A percentile compares a stretch with the other conserved stretches of the same genome.
Evolutionary conservation across 106 monocot genomes (phyloP).

Genomic region (Cymbidium sinense): DNA sequence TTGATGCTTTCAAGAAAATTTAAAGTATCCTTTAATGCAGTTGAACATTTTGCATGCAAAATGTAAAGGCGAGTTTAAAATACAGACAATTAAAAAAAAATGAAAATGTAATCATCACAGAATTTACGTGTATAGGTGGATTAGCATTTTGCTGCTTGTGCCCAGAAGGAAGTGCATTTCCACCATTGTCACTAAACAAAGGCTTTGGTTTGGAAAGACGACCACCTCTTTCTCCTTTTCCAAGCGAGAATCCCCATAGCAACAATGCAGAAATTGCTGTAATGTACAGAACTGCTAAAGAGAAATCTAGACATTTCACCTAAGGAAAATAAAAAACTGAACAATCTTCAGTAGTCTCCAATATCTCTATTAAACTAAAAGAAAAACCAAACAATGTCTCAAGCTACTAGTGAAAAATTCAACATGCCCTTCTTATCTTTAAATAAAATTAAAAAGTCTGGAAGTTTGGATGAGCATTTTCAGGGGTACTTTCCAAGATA

Average conservation of each 20-base stretch:
- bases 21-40: neutral
- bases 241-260: conserved; percentile 36
- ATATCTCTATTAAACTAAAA: neutral
- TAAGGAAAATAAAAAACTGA: conserved; percentile 25
- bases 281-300: conserved; percentile 50
- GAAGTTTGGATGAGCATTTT: neutral
- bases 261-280: conserved; percentile 38
- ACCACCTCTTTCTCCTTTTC: conserved; percentile 26
- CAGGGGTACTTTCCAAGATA: neutral
- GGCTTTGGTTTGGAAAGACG: conserved; percentile 30
- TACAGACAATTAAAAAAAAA: neutral
- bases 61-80: neutral
- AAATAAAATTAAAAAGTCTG: neutral
- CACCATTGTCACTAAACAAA: conserved; percentile 21
- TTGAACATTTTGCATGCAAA: neutral
- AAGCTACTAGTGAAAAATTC: neutral
- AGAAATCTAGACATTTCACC: conserved; percentile 83
- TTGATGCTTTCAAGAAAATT: neutral
- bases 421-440: neutral
- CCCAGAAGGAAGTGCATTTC: conserved; percentile 32
- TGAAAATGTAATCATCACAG: neutral
- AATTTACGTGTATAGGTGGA: conserved; percentile 31
- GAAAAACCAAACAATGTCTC: neutral
- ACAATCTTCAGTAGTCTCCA: neutral
- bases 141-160: conserved; percentile 25